These are phyloP conservation scores for Vachellia collinsii DNA, from an alignment of 306 rosid genomes.

Conservation along the genomic window DNA sequence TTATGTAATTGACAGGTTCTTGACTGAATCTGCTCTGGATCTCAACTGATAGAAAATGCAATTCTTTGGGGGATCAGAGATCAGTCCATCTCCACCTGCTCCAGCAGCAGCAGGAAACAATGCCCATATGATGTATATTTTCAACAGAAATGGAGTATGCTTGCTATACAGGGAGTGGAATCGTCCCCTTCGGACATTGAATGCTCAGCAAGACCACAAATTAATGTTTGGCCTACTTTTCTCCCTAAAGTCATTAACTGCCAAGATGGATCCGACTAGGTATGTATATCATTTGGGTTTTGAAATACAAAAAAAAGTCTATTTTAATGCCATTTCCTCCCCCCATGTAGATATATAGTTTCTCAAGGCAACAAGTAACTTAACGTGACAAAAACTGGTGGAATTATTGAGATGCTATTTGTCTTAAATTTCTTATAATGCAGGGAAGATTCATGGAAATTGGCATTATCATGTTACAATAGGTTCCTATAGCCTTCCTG, in stretches of 20 bases:
- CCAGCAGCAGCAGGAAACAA: constrained; percentile 85
- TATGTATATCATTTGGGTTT: constrained; percentile 30
- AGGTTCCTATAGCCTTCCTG: background rate
- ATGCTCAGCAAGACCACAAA: constrained; percentile 92
- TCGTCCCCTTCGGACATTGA: constrained; percentile 84
- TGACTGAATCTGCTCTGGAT: constrained; percentile 47
- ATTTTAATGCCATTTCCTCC: background rate
- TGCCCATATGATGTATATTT: constrained; percentile 90
- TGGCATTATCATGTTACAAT: constrained; percentile 18
- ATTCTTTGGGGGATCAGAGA: constrained; percentile 93
- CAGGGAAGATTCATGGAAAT: background rate
- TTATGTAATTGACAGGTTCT: constrained; percentile 26
- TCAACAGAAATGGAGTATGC: constrained; percentile 90
- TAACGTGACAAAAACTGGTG: constrained; percentile 17
- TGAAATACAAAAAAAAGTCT: background rate
- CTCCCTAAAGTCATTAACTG: constrained; percentile 91
- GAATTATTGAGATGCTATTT: constrained; percentile 14
- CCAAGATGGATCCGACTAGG: constrained; percentile 93
- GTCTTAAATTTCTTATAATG: background rate
- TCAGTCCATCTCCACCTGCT: constrained; percentile 93
- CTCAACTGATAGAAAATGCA: constrained; percentile 60
- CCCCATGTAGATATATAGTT: background rate
- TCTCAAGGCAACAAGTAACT: constrained; percentile 12
- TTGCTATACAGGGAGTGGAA: constrained; percentile 94
- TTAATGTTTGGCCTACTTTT: constrained; percentile 96